Evolutionary conservation across 2,329 filamentous ascomycete species (phyloP), one percentile per base, ranked within the genome.

Genomic region (Colletotrichum sp.): DNA sequence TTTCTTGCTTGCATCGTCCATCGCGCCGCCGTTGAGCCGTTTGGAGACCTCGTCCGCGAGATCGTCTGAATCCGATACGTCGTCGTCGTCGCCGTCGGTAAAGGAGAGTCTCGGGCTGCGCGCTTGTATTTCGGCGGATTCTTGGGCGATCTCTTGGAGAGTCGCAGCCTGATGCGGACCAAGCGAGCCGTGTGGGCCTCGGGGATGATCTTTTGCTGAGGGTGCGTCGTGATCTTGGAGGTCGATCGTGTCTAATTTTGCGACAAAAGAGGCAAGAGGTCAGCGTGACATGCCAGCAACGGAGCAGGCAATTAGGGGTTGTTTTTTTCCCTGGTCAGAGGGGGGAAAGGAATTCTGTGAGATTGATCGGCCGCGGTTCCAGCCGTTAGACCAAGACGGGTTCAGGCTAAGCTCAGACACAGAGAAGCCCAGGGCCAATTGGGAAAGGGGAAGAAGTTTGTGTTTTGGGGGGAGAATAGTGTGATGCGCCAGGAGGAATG

Each of bases 161-260:
- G 96, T 94, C 80, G 95, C 93, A 80, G 95, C 94, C 86, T 99
- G 96, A 83, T 98, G 96, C 60, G 95, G 93, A 79, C 93, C 94
- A 81, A 94, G 87, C 13, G 72, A 67, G 28, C 71, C 75, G 36
- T 60, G 39, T 5, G 71, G 66, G 44, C 60, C 80, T 80, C 89
- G 86, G 75, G 90, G 88, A 85, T 98, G 96, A 83, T 96, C 94
- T 87, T 98, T 91, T 52, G 96, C 95, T 62, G 96, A 97, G 39
- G 96, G 95, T 75, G 94, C 89, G 82, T 93, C 89, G 82, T 93
- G 94, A 86, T 95, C 92, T 90, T 99, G 97, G 68, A 99, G 92
- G 87, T 99, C 97, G 86, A 98, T 94, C 78, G 96, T 98, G 88
- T 99, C 96, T 98, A 49, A 44, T 32, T 64, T 66, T 49, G 66